Evolutionary conservation across 176 grass and related monocot species (phyloP).

Genomic region (Eragrostis nindensis): DNA sequence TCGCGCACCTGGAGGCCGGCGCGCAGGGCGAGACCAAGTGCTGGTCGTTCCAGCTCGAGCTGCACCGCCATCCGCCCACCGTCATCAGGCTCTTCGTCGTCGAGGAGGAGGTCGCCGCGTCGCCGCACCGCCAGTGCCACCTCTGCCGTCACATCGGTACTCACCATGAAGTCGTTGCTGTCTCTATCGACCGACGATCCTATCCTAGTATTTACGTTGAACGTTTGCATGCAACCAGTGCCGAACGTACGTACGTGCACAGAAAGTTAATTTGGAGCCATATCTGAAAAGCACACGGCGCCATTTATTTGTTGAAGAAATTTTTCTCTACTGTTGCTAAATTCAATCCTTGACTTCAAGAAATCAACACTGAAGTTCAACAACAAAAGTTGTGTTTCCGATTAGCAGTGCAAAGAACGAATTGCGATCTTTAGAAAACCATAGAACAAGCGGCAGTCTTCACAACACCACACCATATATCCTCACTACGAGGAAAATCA

Average conservation of each 20-base stretch:
- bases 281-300: no score
- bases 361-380: not conserved
- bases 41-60: constrained; percentile 86
- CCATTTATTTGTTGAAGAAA: not conserved
- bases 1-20: constrained; percentile 62
- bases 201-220: not conserved
- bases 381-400: not conserved
- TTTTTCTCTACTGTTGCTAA: not conserved
- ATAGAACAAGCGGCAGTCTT: not conserved
- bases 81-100: constrained; percentile 70
- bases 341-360: not conserved
- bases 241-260: not conserved
- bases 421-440: not conserved
- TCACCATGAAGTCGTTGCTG: not conserved
- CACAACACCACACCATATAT: not conserved
- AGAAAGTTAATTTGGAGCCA: not conserved
- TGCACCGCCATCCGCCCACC: constrained; percentile 66
- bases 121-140: constrained; percentile 52
- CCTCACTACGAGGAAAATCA: not conserved
- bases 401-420: not conserved
- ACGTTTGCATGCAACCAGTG: not conserved
- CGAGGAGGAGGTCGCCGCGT: constrained; percentile 78
- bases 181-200: not conserved
- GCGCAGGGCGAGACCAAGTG: constrained; percentile 63
- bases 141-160: constrained; percentile 74